Evolutionary conservation across 2,329 filamentous ascomycete species (phyloP), one percentile per base, ranked within the genome.

Genomic region (Fusarium nisikadoi): DNA sequence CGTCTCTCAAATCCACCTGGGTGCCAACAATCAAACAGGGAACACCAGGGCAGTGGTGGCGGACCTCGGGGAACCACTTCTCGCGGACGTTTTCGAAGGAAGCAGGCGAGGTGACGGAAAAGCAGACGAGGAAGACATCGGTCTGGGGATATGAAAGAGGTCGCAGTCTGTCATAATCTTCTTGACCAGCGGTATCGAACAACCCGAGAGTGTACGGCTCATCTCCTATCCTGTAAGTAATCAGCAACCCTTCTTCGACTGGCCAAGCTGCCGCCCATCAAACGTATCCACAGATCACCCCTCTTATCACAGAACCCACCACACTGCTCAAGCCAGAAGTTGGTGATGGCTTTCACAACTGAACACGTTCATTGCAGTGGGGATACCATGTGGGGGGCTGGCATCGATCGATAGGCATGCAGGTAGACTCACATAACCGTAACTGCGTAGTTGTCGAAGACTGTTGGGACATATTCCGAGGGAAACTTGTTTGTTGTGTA

Each of bases 401-500:
- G 57, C 27, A 62, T 65, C 69, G 68, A 62, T 68, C 65, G 55
- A 67, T 54, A 54, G 54, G 61, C 43, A 59, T 67, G 58, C 67
- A 70, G 62, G 71, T 77, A 68, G 62, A 92, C 94, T 91, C 89
- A 98, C 96, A 99, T 99, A 77, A 99, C 96, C 75, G 96, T 99
- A 82, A 99, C 96, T 65, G 96, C 96, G 89, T 99, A 99, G 86
- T 99, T 99, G 84, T 99, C 96, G 84, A 99, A 99, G 73, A 99
- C 96, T 35, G 96, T 99, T 57, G 96, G 96, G 65, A 99, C 96
- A 84, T 99, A 99, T 95, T 99, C 96, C 79, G 95, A 98, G 39
- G 96, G 96, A 84, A 99, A 99, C 80, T 98, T 98, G 89, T 99
- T 99, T 74, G 96, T 99, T 74, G 96, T 99, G 86, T 99, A 99